A percentile compares a stretch with the other conserved stretches of the same genome.
Conservation (phyloP, 139 green algal genomes). For the Closterium sp. region DNA sequence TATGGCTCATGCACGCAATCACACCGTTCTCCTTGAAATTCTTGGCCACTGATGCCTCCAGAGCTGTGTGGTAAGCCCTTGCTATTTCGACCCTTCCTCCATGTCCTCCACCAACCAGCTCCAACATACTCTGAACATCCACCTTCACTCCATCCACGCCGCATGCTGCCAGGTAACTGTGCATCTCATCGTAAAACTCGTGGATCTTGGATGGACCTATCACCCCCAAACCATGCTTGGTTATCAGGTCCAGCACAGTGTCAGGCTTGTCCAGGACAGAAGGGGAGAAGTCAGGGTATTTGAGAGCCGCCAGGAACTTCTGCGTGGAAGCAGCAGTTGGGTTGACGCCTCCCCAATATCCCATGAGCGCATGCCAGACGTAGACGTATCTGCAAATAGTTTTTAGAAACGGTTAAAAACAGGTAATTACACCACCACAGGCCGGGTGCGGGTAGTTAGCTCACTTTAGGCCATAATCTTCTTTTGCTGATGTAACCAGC, state of each 20-base stretch:
- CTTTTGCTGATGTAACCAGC: slow-evolving; percentile 26
- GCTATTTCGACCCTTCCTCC: slow-evolving; percentile 66
- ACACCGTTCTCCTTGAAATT: slow-evolving; percentile 85
- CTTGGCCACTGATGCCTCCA: slow-evolving; percentile 66
- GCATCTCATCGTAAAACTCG: slow-evolving; percentile 82
- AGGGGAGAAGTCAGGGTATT: slow-evolving; percentile 43
- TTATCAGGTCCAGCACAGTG: slow-evolving; percentile 68
- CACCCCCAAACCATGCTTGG: slow-evolving; percentile 52
- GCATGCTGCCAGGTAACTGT: slow-evolving; percentile 72
- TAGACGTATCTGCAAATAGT: slow-evolving; percentile 63
- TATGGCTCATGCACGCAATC: slow-evolving; percentile 99
- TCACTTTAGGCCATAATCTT: slow-evolving; percentile 42
- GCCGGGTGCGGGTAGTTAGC: background rate
- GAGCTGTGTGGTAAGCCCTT: slow-evolving; percentile 28
- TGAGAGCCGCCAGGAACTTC: slow-evolving; percentile 25
- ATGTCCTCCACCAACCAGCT: slow-evolving; percentile 52
- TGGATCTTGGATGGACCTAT: slow-evolving; percentile 61
- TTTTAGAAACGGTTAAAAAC: background rate
- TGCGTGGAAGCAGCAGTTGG: background rate
- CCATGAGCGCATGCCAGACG: slow-evolving; percentile 90
- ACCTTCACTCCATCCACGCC: slow-evolving; percentile 91
- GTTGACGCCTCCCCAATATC: slow-evolving; percentile 86
- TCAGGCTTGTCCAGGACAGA: slow-evolving; percentile 69
- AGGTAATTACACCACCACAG: background rate
- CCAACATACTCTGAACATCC: slow-evolving; percentile 59